Conservation (phyloP, 148 eudicot species). For the Euryodendron excelsum region DNA sequence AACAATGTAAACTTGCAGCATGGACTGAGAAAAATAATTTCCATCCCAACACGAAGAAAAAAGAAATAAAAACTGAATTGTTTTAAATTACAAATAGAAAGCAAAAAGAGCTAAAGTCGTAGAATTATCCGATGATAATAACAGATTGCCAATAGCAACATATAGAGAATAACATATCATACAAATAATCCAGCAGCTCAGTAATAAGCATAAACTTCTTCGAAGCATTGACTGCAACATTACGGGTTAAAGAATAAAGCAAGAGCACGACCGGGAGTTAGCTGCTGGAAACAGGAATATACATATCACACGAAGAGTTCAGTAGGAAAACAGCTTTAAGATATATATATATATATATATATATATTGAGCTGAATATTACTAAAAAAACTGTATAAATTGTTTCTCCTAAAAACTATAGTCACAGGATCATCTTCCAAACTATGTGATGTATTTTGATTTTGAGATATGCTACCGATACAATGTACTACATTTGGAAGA, state of each 20-base stretch:
- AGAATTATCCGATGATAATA: background rate
- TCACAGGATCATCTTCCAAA: background rate
- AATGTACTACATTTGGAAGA: background rate
- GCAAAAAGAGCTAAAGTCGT: background rate
- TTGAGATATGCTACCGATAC: background rate
- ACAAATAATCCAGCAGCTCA: background rate
- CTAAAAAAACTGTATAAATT: background rate
- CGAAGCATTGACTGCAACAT: background rate
- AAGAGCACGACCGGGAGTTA: constrained; percentile 8
- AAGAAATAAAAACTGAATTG: background rate
- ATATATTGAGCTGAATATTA: background rate
- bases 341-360: background rate
- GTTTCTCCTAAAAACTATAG: background rate
- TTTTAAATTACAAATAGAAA: too few species aligned
- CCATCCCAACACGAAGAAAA: background rate
- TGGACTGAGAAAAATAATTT: too few species aligned
- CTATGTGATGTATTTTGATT: background rate
- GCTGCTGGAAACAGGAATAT: constrained; percentile 14
- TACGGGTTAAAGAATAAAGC: constrained; percentile 19
- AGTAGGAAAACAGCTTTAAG: background rate
- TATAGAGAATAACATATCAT: background rate
- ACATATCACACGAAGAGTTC: background rate
- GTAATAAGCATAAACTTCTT: background rate
- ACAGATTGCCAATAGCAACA: background rate
- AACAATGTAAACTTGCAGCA: background rate